Evolutionary conservation across 371 early-diverging fungal species (phyloP), one percentile per base, ranked within the genome.

Genomic region (Phascolomyces articulosus): DNA sequence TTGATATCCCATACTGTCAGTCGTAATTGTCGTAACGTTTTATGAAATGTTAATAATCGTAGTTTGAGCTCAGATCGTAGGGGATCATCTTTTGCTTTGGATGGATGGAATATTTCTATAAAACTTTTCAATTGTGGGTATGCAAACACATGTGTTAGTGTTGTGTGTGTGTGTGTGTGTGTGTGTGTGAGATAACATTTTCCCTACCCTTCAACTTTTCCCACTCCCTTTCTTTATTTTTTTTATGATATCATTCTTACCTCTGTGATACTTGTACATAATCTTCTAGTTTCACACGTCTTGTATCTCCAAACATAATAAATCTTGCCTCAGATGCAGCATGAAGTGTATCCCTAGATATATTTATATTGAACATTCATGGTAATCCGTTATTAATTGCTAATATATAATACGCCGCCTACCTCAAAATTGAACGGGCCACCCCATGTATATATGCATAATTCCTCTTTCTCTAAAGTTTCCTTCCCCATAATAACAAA

Each of bases 211-310:
- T n/a, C n/a, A n/a, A n/a, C n/a, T 18, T 44, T 16, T 44, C 16
- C 16, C 16, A 1, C 8, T 44, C 2, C 1, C 4, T 44, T n/a
- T 44, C n/a, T 44, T n/a, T n/a, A 15, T 44, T 16, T n/a, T 44
- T n/a, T 3, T 4, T 2, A 15, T 18, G 4, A 13, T 44, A 44
- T 44, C 16, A 11, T 16, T 47, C 31, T 51, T 74, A 84, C 84
- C 81, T 79, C 61, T 85, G 86, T 10, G 78, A 78, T 31, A 84
- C 68, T 29, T 70, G 71, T 1, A 82, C 81, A 66, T 79, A 84
- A 40, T 82, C 78, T 55, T 82, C 79, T 20, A 82, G 65, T 47
- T 66, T 63, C 2, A 82, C 66, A 24, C 69, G 70, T 51, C 72
- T 65, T 31, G 73, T 65, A 58, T 80, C 75, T 4, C 82, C 80